phyloP scores from a whole-genome alignment of 2,329 filamentous ascomycete species.

The Colletotrichum sp. region DNA sequence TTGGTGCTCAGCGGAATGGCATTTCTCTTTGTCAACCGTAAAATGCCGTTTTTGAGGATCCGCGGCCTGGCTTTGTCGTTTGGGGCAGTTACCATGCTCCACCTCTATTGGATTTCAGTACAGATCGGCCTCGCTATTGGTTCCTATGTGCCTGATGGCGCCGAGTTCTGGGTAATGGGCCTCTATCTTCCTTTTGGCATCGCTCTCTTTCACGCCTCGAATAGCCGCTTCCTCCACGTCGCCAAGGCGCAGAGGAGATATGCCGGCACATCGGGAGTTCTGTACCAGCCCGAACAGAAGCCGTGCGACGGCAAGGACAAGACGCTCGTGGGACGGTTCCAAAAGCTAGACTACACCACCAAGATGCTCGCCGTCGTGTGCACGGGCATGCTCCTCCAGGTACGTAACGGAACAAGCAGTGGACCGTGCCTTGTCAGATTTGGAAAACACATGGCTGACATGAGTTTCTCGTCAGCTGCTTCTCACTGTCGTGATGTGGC shows the following conservation, averaged over 20 bases:
- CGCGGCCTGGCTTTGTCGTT: slow-evolving; percentile 30
- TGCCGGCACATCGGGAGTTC: slow-evolving; percentile 17
- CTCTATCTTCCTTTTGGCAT: slow-evolving; percentile 69
- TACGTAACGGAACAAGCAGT: slow-evolving; percentile 34
- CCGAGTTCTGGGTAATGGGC: slow-evolving; percentile 72
- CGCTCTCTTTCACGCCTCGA: slow-evolving; percentile 69
- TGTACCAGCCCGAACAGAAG: slow-evolving; percentile 18
- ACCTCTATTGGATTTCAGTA: slow-evolving; percentile 47
- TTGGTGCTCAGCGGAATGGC: slow-evolving; percentile 42
- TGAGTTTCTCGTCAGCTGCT: slow-evolving; percentile 49
- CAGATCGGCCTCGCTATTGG: slow-evolving; percentile 43
- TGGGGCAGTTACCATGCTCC: slow-evolving; percentile 40
- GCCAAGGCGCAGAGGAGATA: slow-evolving; percentile 54
- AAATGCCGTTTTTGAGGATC: slow-evolving; percentile 45
- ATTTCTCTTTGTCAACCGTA: slow-evolving; percentile 43
- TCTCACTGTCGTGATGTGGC: slow-evolving; percentile 63
- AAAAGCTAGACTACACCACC: slow-evolving; percentile 48
- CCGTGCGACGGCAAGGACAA: slow-evolving; percentile 16
- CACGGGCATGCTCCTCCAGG: slow-evolving; percentile 61
- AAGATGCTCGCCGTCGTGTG: slow-evolving; percentile 56
- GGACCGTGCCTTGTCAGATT: background rate
- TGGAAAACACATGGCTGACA: slow-evolving; percentile 13
- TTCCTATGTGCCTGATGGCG: slow-evolving; percentile 50
- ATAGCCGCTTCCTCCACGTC: slow-evolving; percentile 64
- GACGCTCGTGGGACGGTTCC: slow-evolving; percentile 40